phyloP scores from a whole-genome alignment of 164 flowering plant genomes.

The Paratinospora sagittata region DNA sequence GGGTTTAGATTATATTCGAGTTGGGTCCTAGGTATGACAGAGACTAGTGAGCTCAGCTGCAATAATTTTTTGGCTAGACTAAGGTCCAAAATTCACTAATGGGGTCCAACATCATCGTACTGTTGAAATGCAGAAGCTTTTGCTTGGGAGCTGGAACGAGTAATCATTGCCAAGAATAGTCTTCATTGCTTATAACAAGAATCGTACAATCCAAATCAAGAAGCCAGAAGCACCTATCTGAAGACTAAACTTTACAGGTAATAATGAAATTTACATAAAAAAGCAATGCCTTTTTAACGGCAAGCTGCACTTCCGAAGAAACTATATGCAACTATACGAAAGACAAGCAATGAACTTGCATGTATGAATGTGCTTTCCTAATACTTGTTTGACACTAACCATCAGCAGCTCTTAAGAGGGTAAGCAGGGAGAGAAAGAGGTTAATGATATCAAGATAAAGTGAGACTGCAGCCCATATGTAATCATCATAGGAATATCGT shows the following conservation, averaged over 20 bases:
- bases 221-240: not conserved
- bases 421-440: slow-evolving; percentile 63
- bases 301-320: not conserved
- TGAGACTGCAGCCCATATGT: slow-evolving; percentile 85
- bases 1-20: not conserved
- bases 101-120: not conserved
- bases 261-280: not conserved
- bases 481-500: slow-evolving; percentile 78
- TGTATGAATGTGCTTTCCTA: not conserved
- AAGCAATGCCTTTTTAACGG: not conserved
- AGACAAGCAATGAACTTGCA: no score
- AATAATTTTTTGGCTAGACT: not conserved
- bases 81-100: not conserved
- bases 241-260: not conserved
- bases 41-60: not conserved
- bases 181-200: not conserved
- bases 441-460: slow-evolving; percentile 81
- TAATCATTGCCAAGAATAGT: not conserved
- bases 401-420: slow-evolving; percentile 67
- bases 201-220: not conserved
- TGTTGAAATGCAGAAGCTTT: not conserved
- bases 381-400: slow-evolving; percentile 14
- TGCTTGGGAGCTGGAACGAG: not conserved
- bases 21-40: not conserved
- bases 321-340: not conserved